These are phyloP conservation scores for Rhizophora mangle DNA, from an alignment of 345 rosid species.

Conservation along the genomic window DNA sequence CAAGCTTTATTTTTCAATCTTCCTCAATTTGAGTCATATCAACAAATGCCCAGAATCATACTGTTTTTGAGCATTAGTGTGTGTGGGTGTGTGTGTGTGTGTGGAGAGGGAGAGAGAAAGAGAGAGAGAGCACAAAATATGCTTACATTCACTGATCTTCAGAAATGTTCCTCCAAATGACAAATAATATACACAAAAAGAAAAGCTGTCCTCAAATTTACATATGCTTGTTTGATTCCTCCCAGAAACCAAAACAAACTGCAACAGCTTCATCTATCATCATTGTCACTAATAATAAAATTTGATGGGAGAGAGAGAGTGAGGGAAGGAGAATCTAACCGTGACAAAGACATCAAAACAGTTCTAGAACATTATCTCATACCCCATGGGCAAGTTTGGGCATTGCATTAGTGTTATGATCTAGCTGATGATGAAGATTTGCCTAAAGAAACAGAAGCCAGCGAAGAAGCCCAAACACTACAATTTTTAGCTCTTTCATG, in stretches of 20 bases:
- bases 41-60: too few relatives aligned
- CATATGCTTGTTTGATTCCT: constrained; percentile 42
- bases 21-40: too few relatives aligned
- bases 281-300: constrained; percentile 8
- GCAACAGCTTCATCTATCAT: constrained; percentile 28
- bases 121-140: not conserved
- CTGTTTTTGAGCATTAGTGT: too few relatives aligned
- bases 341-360: constrained; percentile 10
- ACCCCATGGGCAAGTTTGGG: not conserved
- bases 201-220: constrained; percentile 52
- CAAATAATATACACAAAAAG: constrained; percentile 33
- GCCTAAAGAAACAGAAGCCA: constrained; percentile 84
- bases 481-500: constrained; percentile 73
- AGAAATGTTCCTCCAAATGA: constrained; percentile 15
- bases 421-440: constrained; percentile 59
- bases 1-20: too few relatives aligned
- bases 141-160: constrained; percentile 14
- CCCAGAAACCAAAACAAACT: constrained; percentile 29
- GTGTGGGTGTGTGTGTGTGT: too few relatives aligned
- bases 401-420: constrained; percentile 27
- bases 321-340: constrained; percentile 12
- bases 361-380: constrained; percentile 19
- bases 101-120: not conserved
- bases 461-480: constrained; percentile 85
- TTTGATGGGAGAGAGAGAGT: not conserved